Evolutionary conservation across 129 eudicot species (phyloP), one percentile per base, ranked within the genome.

Genomic region (Heracleum sosnowskyi): DNA sequence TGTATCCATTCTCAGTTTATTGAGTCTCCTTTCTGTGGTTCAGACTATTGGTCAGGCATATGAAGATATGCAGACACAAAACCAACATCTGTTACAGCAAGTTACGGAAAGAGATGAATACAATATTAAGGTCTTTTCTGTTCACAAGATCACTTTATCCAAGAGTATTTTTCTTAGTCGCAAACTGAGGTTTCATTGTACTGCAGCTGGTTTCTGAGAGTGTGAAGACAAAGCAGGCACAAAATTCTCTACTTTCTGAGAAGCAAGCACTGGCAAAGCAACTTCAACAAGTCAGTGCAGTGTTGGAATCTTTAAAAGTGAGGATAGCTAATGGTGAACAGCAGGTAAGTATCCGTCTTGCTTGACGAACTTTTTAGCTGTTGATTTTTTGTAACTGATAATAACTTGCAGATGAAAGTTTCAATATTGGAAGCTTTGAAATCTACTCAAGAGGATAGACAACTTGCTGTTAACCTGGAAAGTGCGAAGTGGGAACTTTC

Each of bases 31-130:
- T 36, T n/a, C 22, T 57, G 22, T 45, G 26, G 18, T 85, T 69
- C 88, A 95, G 98, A 91, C 97, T 77, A 91, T 95, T 53, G 98
- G 98, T 83, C 98, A 95, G 90, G 98, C 98, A n/a, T 95, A 95
- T 81, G 98, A 95, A 87, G 98, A 95, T 85, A 95, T 95, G 98
- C 97, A 95, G 92, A 87, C 97, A 47, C 98, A 95, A 80, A 87
- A 91, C 75, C 97, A 95, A 81, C 98, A 89, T 80, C 80, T 95
- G 76, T 44, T 90, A 84, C 96, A 88, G 92, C 97, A 91, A 79
- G 88, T 95, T 80, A 85, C 88, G 60, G 98, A 90, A 84, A 95
- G 98, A 82, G 98, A 95, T 87, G 97, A 95, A 80, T 95, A 95
- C 83, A 91, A 95, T 73, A 95, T 95, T 76, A 95, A 95, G 98